phyloP scores from a whole-genome alignment of 768 basidiomycete genomes.

The Podaxis sp. region DNA sequence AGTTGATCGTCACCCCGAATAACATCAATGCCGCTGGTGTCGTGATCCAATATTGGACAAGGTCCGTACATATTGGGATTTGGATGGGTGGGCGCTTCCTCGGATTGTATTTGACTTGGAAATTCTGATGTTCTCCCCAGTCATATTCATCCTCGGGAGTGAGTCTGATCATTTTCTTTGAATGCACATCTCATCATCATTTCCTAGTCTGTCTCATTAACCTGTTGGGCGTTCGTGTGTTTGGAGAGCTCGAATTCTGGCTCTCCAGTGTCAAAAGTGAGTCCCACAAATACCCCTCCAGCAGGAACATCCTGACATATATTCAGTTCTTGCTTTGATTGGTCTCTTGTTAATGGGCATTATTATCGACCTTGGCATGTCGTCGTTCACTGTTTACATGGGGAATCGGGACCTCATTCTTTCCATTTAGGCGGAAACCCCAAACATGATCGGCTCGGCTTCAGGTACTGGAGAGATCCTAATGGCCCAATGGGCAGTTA shows the following conservation, averaged over 20 bases:
- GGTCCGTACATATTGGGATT: conserved; percentile 37
- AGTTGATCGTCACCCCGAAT: conserved; percentile 62
- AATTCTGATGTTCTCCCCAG: conserved; percentile 22
- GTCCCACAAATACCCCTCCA: conserved; percentile 22
- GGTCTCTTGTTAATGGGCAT: conserved; percentile 56
- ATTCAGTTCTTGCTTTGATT: conserved; percentile 37
- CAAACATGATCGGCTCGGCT: conserved; percentile 42
- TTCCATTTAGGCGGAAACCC: conserved; percentile 45
- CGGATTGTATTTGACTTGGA: conserved; percentile 7
- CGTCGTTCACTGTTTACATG: conserved; percentile 14
- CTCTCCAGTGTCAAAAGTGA: conserved; percentile 63
- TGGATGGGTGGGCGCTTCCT: conserved; percentile 51
- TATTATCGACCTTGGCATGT: conserved; percentile 60
- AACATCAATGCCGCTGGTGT: conserved; percentile 62
- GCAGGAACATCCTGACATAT: background rate
- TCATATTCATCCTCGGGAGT: conserved; percentile 59
- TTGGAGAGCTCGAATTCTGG: conserved; percentile 76
- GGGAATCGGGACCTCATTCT: conserved; percentile 23
- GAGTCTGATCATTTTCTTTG: conserved; percentile 12
- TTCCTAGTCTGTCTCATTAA: conserved; percentile 48
- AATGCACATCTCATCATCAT: background rate
- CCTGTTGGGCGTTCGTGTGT: conserved; percentile 58
- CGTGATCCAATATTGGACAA: conserved; percentile 46
- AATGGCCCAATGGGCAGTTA: conserved; percentile 57
- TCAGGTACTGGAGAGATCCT: conserved; percentile 44